Percentiles rank a stretch among this genome's conserved stretches.
These are phyloP conservation scores for Beauveria sp. DNA, from an alignment of 2,329 filamentous ascomycete genomes.

Conservation along the genomic window DNA sequence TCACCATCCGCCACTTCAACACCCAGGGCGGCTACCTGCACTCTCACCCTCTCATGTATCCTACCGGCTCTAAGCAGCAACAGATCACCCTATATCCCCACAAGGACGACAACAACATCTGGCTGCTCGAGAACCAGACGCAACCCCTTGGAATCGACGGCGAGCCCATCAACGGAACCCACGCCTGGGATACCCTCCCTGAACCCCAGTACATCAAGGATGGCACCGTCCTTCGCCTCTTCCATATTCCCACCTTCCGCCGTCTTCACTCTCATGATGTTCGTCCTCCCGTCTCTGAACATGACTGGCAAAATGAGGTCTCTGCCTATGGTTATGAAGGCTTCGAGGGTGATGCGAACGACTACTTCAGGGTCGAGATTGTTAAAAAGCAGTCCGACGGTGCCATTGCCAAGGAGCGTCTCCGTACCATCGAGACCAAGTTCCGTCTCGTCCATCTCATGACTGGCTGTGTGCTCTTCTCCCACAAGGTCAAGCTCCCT, in stretches of 20 bases:
- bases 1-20: conserved; percentile 87
- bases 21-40: conserved; percentile 97
- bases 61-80: conserved; percentile 94
- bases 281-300: conserved; percentile 76
- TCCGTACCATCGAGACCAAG: conserved; percentile 93
- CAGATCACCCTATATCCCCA: conserved; percentile 97
- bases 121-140: conserved; percentile 91
- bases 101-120: conserved; percentile 98
- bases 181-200: conserved; percentile 70
- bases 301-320: conserved; percentile 91
- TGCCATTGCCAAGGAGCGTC: conserved; percentile 67
- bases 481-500: conserved; percentile 97
- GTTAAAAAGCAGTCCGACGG: conserved; percentile 81
- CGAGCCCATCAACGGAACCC: conserved; percentile 68
- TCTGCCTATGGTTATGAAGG: conserved; percentile 97
- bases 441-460: conserved; percentile 93
- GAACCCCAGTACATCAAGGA: conserved; percentile 66
- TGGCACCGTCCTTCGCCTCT: conserved; percentile 73
- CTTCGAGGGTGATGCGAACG: conserved; percentile 94
- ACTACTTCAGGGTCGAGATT: conserved; percentile 91
- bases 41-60: conserved; percentile 96
- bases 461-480: conserved; percentile 94
- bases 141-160: conserved; percentile 75
- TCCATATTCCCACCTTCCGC: conserved; percentile 75
- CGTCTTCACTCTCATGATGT: conserved; percentile 95